Conservation (phyloP, 2,329 filamentous ascomycete species). For the Cadophora sp. region DNA sequence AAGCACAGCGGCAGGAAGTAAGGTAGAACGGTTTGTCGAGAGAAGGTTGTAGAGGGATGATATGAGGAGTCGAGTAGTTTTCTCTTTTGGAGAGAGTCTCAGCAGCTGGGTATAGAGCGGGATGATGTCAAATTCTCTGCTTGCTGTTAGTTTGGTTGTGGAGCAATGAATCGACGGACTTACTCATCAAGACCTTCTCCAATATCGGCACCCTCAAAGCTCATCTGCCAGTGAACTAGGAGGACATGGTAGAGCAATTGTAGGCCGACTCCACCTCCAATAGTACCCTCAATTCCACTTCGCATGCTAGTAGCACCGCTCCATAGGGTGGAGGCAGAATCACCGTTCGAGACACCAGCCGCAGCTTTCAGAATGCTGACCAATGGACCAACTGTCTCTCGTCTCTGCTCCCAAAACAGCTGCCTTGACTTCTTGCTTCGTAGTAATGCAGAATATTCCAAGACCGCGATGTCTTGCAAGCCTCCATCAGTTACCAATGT, state of each 20-base stretch:
- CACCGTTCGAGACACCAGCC: constrained; percentile 74
- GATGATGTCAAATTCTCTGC: constrained; percentile 89
- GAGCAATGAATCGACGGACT: constrained; percentile 43
- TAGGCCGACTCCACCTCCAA: constrained; percentile 85
- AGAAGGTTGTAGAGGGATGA: constrained; percentile 91
- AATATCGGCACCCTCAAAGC: constrained; percentile 82
- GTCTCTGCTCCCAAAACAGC: constrained; percentile 90
- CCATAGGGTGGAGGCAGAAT: constrained; percentile 66
- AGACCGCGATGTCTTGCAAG: constrained; percentile 93
- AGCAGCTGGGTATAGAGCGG: constrained; percentile 92
- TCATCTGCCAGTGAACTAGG: constrained; percentile 94
- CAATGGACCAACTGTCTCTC: constrained; percentile 83
- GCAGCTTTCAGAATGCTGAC: constrained; percentile 83
- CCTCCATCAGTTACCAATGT: constrained; percentile 87
- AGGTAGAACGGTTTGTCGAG: constrained; percentile 69
- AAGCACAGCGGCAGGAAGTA: constrained; percentile 85
- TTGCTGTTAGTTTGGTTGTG: constrained; percentile 39
- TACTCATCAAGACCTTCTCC: constrained; percentile 85
- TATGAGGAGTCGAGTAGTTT: constrained; percentile 90
- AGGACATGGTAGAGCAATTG: constrained; percentile 95
- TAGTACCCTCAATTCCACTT: constrained; percentile 65
- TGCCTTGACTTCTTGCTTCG: constrained; percentile 76
- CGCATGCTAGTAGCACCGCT: constrained; percentile 60
- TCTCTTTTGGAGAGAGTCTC: constrained; percentile 93
- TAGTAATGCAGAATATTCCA: constrained; percentile 86